Conservation (phyloP, 352 stramenopile genomes). For the Lagenidium sp. region DNA sequence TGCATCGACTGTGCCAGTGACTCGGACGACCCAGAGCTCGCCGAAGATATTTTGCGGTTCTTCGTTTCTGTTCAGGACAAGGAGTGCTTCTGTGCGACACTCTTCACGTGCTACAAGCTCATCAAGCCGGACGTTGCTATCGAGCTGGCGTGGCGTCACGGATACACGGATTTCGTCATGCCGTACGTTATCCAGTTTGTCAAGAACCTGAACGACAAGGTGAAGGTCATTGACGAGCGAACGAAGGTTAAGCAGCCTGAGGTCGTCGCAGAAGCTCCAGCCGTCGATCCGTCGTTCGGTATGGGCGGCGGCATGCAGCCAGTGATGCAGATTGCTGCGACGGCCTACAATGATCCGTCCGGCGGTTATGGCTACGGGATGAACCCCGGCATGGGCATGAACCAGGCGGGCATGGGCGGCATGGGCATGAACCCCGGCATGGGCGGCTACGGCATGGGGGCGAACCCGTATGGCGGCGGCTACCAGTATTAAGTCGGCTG, state of each 20-base stretch:
- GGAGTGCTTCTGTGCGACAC: slow-evolving; percentile 97
- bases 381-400: slow-evolving; percentile 32
- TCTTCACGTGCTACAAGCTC: slow-evolving; percentile 99
- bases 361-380: slow-evolving; percentile 25
- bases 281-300: slow-evolving; percentile 56
- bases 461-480: slow-evolving; percentile 21
- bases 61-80: slow-evolving; percentile 99
- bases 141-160: slow-evolving; percentile 98
- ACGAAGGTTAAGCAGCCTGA: slow-evolving; percentile 77
- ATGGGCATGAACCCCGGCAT: slow-evolving; percentile 49
- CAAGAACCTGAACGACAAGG: slow-evolving; percentile 93
- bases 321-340: slow-evolving; percentile 75
- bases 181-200: slow-evolving; percentile 99
- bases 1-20: slow-evolving; percentile 98
- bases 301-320: slow-evolving; percentile 74
- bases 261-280: slow-evolving; percentile 32
- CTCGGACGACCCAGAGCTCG: slow-evolving; percentile 93
- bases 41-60: slow-evolving; percentile 97
- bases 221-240: slow-evolving; percentile 90
- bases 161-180: slow-evolving; percentile 99
- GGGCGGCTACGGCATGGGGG: slow-evolving; percentile 34
- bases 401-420: slow-evolving; percentile 18
- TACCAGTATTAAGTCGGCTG: slow-evolving; percentile 22
- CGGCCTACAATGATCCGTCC: slow-evolving; percentile 76
- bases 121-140: slow-evolving; percentile 98